Evolutionary conservation across 306 rosid genomes (phyloP).

Genomic region (Cucurbita ficifolia): DNA sequence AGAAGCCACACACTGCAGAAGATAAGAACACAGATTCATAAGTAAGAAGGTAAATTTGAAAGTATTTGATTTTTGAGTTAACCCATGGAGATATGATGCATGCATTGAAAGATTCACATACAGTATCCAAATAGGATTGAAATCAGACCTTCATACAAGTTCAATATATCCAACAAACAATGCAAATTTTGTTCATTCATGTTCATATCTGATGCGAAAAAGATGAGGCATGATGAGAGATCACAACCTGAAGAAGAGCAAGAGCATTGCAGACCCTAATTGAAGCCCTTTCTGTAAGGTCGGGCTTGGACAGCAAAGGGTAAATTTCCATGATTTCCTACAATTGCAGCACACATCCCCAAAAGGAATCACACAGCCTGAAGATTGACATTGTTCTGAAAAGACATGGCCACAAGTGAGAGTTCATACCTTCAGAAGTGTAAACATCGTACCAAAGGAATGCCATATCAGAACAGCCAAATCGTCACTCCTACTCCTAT

Average conservation of each 20-base stretch:
- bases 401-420: not conserved
- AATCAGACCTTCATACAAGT: not conserved
- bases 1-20: slow-evolving; percentile 27
- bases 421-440: slow-evolving; percentile 19
- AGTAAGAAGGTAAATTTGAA: not conserved
- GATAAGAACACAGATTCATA: not conserved
- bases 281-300: slow-evolving; percentile 10
- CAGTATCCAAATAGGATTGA: not conserved
- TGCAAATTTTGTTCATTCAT: not conserved
- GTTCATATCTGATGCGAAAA: not conserved
- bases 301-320: slow-evolving; percentile 12
- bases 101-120: not conserved
- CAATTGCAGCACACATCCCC: not conserved
- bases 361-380: not conserved
- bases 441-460: slow-evolving; percentile 13
- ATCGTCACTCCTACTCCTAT: slow-evolving; percentile 9
- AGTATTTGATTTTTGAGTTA: not conserved
- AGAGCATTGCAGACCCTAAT: slow-evolving; percentile 21
- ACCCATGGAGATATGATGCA: not conserved
- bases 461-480: slow-evolving; percentile 31
- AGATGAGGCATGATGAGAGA: not conserved
- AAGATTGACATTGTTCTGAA: not conserved
- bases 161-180: not conserved
- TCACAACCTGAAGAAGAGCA: slow-evolving; percentile 25
- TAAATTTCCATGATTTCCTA: slow-evolving; percentile 24